Percentiles rank a stretch among this genome's conserved stretches.
Evolutionary conservation across 257 asterid genomes (phyloP).

Genomic region (Ehretia macrophylla): DNA sequence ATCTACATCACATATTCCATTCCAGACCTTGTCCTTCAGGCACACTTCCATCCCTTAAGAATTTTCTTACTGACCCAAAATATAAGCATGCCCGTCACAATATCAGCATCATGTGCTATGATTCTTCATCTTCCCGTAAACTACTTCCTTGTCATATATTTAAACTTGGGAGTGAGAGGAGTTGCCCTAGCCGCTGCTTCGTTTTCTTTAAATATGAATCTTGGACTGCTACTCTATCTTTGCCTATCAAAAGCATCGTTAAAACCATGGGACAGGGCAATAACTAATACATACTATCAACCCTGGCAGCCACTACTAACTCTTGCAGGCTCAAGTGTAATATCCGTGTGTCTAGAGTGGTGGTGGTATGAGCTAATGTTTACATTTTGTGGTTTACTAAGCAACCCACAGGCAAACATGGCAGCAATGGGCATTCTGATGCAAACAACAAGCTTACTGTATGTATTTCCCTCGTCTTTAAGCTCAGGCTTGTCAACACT

Average conservation of each 20-base stretch:
- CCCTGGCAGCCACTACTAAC: slow-evolving; percentile 33
- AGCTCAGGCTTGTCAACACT: too few species aligned
- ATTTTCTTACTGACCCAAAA: slow-evolving; percentile 53
- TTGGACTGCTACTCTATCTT: slow-evolving; percentile 35
- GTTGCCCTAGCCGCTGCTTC: slow-evolving; percentile 50
- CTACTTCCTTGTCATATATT: slow-evolving; percentile 29
- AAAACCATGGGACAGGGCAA: slow-evolving; percentile 39
- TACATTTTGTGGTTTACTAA: too few species aligned
- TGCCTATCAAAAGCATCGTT: slow-evolving; percentile 23
- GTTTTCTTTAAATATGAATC: slow-evolving; percentile 37
- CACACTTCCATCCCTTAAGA: slow-evolving; percentile 40
- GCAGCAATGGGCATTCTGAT: too few species aligned
- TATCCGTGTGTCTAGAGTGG: slow-evolving; percentile 18
- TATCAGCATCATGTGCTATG: slow-evolving; percentile 36
- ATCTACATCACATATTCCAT: slow-evolving; percentile 36
- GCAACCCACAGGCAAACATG: too few species aligned
- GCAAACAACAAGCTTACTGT: too few species aligned
- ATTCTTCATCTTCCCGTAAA: slow-evolving; percentile 43
- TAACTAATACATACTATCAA: slow-evolving; percentile 14
- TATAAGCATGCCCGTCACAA: slow-evolving; percentile 38
- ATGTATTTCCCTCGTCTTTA: too few species aligned
- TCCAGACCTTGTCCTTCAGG: slow-evolving; percentile 45
- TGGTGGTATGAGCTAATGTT: too few species aligned
- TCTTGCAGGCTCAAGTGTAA: slow-evolving; percentile 35
- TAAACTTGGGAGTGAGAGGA: slow-evolving; percentile 42